Base-by-base conservation (phyloP, 176 grass and related monocot genomes). In the Musa schizocarpa region DNA sequence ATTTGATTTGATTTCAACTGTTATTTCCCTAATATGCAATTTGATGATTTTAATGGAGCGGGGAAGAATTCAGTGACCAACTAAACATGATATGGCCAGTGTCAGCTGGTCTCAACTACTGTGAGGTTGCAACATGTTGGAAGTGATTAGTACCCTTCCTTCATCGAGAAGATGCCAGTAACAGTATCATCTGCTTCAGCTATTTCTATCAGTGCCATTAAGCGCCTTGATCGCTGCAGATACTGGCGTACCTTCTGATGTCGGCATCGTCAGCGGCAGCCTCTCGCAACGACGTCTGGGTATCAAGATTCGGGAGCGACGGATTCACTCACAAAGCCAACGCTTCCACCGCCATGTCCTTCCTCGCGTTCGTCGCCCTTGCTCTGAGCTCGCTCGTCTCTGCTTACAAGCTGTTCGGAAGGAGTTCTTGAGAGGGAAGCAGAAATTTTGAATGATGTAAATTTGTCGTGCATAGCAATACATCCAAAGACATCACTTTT, bases 181-280 rank as follows among this genome's bases (percentile, higher is more conserved):
- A 62, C 57, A 2, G 13, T 62, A n/a, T 43, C 57, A 62, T n/a
- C 14, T 62, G 1, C 17, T 21, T 62, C 17, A 62, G 13, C 12
- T 62, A 19, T 20, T 62, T 62, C 20, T 62, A 19, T 62, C 13
- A 14, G 1, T 62, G 6, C 0, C 13, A 19, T 14, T 43, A 43
- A 43, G 34, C 34, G 34, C 34, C 13, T 62, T 21, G 16, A 9
- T 51, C n/a, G 29, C 5, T 85, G 86, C 82, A 98, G 95, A 84
- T 79, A n/a, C 14, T 98, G 76, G 90, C 95, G 0, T 98, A 98
- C 23, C 88, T 98, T 66, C 75, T 98, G 53, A 91, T 98, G 83
- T 98, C 95, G 1, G 86, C 95, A 16, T 91, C 95, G 26, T 98
- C 95, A 1, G 82, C 84, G 21, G 95, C 95, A n/a, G 90, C 88